Evolutionary conservation across 2,329 filamentous ascomycete genomes (phyloP).

Genomic region (Plectosphaerella cucumerina): DNA sequence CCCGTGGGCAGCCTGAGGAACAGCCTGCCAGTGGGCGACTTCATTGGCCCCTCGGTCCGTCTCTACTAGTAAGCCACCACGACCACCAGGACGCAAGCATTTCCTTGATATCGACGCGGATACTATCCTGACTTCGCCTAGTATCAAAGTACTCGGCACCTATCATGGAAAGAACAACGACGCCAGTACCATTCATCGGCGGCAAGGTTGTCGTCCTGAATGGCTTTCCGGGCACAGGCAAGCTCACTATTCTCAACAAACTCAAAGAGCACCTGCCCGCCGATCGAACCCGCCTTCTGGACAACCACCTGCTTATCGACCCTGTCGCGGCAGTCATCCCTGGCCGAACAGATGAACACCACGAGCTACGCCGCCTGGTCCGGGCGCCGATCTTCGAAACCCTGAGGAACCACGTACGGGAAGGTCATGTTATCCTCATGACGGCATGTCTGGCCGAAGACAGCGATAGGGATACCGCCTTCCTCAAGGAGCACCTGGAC

Average conservation of each 20-base stretch:
- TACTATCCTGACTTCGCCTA: not conserved
- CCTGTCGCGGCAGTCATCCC: constrained; percentile 1
- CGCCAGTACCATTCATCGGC: not conserved
- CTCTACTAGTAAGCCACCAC: too few relatives aligned
- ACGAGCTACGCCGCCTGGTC: constrained; percentile 12
- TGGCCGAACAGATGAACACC: constrained; percentile 11
- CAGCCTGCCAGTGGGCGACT: too few relatives aligned
- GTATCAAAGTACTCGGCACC: not conserved
- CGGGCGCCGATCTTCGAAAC: constrained; percentile 12
- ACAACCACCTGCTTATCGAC: not conserved
- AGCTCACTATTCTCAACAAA: constrained; percentile 14
- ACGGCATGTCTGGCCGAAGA: constrained; percentile 1
- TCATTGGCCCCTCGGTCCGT: too few relatives aligned
- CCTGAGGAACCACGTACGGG: constrained; percentile 4
- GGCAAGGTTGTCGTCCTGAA: constrained; percentile 12
- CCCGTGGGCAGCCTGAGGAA: too few relatives aligned
- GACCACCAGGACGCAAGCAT: too few relatives aligned
- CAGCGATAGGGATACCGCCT: constrained; percentile 2
- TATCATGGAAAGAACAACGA: not conserved
- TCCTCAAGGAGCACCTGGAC: constrained; percentile 13
- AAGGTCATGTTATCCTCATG: constrained; percentile 12
- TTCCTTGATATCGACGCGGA: not conserved
- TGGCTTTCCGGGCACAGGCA: constrained; percentile 15
- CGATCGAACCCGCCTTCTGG: constrained; percentile 7
- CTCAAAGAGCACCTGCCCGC: constrained; percentile 7